These are phyloP conservation scores for Zhuliangozyma blackwelliae DNA, from an alignment of 1,139 yeast species.

Conservation along the genomic window DNA sequence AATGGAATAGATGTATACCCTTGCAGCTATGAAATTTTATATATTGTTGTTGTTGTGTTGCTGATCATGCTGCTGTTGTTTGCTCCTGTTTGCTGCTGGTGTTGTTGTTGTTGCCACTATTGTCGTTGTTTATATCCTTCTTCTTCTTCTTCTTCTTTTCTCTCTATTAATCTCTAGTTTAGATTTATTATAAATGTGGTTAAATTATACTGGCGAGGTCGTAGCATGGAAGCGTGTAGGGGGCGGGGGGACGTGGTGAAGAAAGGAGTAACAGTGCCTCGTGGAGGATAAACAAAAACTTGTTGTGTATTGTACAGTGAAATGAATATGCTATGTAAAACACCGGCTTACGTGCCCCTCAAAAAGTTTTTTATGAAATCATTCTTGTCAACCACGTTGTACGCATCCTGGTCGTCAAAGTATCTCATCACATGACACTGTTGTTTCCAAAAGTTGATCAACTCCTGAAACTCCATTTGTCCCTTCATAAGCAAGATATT, in stretches of 20 bases:
- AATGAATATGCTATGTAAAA: background rate
- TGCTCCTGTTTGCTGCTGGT: conserved; percentile 1
- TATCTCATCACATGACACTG: conserved; percentile 80
- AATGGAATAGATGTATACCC: conserved; percentile 27
- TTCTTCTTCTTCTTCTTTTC: conserved; percentile 2
- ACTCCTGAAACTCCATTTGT: conserved; percentile 88
- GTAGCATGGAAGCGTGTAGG: background rate
- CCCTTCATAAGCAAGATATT: conserved; percentile 77
- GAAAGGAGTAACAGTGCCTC: background rate
- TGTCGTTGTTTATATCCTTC: conserved; percentile 2
- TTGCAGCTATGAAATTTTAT: too few relatives aligned
- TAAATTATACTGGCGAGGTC: too few relatives aligned
- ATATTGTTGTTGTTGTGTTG: background rate
- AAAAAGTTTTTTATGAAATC: conserved; percentile 70
- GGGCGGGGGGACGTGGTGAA: too few relatives aligned
- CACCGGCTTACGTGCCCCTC: conserved; percentile 40
- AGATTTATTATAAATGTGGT: conserved; percentile 1
- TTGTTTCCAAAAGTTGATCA: conserved; percentile 89
- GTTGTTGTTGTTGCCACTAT: conserved; percentile 1
- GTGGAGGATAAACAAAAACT: background rate
- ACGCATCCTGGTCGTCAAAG: conserved; percentile 62
- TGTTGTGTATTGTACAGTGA: too few relatives aligned
- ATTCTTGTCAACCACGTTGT: conserved; percentile 45
- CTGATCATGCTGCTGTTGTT: conserved; percentile 1
- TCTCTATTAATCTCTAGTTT: conserved; percentile 7